phyloP scores from a whole-genome alignment of 495 filamentous ascomycete genomes.

The Penicillium bialowiezense region DNA sequence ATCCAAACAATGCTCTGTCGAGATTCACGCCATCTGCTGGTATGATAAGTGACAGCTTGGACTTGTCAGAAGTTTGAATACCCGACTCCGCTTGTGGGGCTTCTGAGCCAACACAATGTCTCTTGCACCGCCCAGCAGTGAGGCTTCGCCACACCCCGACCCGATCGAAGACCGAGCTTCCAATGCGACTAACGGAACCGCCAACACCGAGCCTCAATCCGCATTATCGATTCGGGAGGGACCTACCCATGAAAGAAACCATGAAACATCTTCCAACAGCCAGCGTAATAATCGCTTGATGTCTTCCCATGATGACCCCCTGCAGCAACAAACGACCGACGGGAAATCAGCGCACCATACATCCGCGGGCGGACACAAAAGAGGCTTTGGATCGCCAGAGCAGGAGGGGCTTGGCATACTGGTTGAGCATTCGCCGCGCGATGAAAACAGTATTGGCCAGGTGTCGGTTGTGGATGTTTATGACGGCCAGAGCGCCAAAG shows the following conservation, averaged over 20 bases:
- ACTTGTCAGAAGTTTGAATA: background rate
- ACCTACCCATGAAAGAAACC: too few species aligned
- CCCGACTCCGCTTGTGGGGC: background rate
- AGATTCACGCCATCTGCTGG: background rate
- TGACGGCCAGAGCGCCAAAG: conserved; percentile 18
- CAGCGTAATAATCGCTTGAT: too few species aligned
- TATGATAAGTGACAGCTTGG: background rate
- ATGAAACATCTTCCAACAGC: background rate
- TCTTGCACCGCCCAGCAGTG: conserved; percentile 6
- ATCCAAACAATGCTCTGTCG: background rate
- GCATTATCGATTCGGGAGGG: too few species aligned
- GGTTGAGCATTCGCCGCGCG: conserved; percentile 11
- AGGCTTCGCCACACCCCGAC: conserved; percentile 6
- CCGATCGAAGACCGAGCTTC: conserved; percentile 2
- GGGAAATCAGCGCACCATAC: background rate
- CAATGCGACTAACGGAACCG: background rate
- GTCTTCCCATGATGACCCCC: background rate
- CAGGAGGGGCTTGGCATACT: conserved; percentile 27
- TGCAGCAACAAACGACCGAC: background rate
- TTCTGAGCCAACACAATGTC: conserved; percentile 4
- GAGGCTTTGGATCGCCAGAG: conserved; percentile 1
- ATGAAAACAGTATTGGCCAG: conserved; percentile 1
- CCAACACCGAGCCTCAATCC: background rate
- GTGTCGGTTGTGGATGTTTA: conserved; percentile 19
- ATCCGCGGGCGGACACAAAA: background rate